Evolutionary conservation across 2,329 filamentous ascomycete genomes (phyloP).

Genomic region (Botryotinia calthae): DNA sequence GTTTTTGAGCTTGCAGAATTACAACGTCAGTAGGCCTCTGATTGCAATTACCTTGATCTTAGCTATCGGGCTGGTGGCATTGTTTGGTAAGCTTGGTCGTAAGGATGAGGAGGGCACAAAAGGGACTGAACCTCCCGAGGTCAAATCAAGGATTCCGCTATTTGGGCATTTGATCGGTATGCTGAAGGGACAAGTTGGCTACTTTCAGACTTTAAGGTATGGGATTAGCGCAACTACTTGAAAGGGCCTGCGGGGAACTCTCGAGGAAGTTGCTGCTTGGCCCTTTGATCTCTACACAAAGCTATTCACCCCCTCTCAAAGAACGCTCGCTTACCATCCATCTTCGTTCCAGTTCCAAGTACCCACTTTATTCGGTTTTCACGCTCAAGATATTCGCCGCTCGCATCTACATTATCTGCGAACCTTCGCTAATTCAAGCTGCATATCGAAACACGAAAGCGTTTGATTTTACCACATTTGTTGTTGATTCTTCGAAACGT

Average conservation of each 20-base stretch:
- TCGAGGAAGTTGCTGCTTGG: not conserved
- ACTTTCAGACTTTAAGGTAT: constrained; percentile 43
- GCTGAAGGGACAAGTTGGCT: constrained; percentile 41
- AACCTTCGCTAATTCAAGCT: constrained; percentile 43
- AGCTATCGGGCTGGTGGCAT: not conserved
- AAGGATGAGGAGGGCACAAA: not conserved
- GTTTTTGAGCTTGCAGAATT: not conserved
- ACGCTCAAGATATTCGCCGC: constrained; percentile 47
- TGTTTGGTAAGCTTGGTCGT: not conserved
- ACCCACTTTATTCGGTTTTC: constrained; percentile 39
- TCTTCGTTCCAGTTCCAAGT: constrained; percentile 23
- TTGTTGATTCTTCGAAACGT: constrained; percentile 42
- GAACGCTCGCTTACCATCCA: constrained; percentile 27
- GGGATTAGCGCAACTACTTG: constrained; percentile 14
- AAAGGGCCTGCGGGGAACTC: not conserved
- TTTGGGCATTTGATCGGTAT: constrained; percentile 49
- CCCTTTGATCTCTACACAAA: not conserved
- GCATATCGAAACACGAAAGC: constrained; percentile 43
- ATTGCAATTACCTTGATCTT: not conserved
- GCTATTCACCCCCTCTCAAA: not conserved
- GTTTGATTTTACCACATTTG: constrained; percentile 46
- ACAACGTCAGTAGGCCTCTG: not conserved
- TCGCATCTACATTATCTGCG: constrained; percentile 47
- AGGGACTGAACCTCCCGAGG: constrained; percentile 43
- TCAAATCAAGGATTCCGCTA: constrained; percentile 44